These are phyloP conservation scores for Panicum hallii DNA, from an alignment of 202 grass and related monocot genomes.

Conservation along the genomic window DNA sequence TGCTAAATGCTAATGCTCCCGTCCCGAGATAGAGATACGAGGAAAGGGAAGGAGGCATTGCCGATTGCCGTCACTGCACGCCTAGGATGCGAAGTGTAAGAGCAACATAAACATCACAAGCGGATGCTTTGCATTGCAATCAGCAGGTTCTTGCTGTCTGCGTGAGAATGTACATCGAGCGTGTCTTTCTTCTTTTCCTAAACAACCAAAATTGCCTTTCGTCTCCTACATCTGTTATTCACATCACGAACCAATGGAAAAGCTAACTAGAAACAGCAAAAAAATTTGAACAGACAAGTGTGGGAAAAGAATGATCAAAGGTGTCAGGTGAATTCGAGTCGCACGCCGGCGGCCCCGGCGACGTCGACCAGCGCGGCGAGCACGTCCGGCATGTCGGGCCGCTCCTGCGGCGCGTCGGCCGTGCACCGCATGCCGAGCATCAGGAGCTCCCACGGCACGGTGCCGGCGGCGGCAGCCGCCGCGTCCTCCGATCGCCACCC, in stretches of 20 bases:
- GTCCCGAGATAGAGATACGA: neutral
- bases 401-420: conserved; percentile 65
- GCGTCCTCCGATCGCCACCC: neutral
- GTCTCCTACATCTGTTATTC: conserved; percentile 28
- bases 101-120: neutral
- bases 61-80: neutral
- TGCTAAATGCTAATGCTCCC: neutral
- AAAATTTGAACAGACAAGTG: neutral
- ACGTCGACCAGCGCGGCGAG: conserved; percentile 52
- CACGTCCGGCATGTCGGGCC: conserved; percentile 73
- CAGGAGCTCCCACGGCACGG: conserved; percentile 54
- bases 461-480: neutral
- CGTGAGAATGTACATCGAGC: neutral
- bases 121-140: neutral
- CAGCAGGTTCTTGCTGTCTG: neutral
- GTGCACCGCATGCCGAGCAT: conserved; percentile 72
- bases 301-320: neutral
- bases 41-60: neutral
- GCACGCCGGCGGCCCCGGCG: neutral
- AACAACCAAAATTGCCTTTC: conserved; percentile 2
- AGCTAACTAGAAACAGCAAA: neutral
- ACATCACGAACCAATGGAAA: conserved; percentile 25
- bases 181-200: neutral
- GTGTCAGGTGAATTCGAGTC: neutral
- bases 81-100: neutral